Percentiles rank a stretch among this genome's conserved stretches.
Conservation (phyloP, 805 yeast species). For the Lipomyces spencermartinsiae region DNA sequence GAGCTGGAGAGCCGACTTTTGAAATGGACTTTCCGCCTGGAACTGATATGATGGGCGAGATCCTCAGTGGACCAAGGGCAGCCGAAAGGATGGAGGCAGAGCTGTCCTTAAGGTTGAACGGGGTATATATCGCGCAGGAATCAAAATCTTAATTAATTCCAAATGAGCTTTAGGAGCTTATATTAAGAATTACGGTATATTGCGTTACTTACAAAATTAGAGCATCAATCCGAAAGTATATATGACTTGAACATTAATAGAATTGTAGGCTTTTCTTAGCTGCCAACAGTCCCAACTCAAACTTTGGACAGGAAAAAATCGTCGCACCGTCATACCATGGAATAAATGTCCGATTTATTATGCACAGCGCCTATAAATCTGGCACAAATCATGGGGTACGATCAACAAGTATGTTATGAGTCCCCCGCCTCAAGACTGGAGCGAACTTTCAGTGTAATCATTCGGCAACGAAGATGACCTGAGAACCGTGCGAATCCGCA, state of each 20-base stretch:
- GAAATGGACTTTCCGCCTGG: too few species aligned
- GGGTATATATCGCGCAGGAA: not conserved
- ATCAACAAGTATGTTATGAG: too few species aligned
- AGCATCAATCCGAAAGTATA: not conserved
- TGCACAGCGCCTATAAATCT: not conserved
- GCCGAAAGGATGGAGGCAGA: too few species aligned
- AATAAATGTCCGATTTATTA: not conserved
- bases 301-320: not conserved
- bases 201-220: not conserved
- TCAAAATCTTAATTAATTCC: too few species aligned
- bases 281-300: not conserved
- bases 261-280: not conserved
- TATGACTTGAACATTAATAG: constrained; percentile 1
- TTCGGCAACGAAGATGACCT: too few species aligned
- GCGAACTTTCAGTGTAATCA: too few species aligned
- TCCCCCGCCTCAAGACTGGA: too few species aligned
- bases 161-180: not conserved
- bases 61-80: too few species aligned
- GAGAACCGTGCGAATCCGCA: too few species aligned
- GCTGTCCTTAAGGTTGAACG: too few species aligned
- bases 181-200: not conserved
- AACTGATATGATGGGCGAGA: too few species aligned
- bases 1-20: too few species aligned
- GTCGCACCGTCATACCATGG: not conserved
- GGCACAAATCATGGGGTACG: not conserved